Percentiles rank a stretch among this genome's conserved stretches.
phyloP scores from a whole-genome alignment of 1,284 basidiomycete genomes.

The Kalmanozyma brasiliensis region DNA sequence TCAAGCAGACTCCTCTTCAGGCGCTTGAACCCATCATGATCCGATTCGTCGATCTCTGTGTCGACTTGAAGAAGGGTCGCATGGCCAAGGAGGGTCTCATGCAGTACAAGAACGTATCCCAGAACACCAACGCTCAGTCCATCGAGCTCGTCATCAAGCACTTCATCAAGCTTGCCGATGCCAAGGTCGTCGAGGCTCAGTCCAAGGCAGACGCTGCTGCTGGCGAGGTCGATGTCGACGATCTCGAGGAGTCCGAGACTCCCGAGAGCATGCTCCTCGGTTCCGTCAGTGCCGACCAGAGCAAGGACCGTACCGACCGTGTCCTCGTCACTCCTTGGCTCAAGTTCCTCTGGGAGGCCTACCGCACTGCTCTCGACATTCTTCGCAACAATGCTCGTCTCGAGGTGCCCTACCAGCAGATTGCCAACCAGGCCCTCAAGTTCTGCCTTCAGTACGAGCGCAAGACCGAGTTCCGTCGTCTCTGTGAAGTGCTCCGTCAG shows the following conservation, averaged over 20 bases:
- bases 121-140: conserved; percentile 88
- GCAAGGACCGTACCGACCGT: conserved; percentile 92
- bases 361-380: conserved; percentile 94
- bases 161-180: conserved; percentile 87
- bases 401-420: conserved; percentile 95
- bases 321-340: conserved; percentile 96
- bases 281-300: conserved; percentile 89
- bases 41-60: conserved; percentile 89
- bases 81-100: conserved; percentile 90
- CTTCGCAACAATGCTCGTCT: conserved; percentile 95
- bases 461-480: conserved; percentile 95
- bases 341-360: conserved; percentile 98
- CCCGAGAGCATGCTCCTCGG: conserved; percentile 89
- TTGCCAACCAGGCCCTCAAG: conserved; percentile 95
- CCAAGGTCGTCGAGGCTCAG: conserved; percentile 72
- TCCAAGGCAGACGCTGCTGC: conserved; percentile 66
- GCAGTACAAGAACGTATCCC: conserved; percentile 80
- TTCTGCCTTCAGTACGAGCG: conserved; percentile 94
- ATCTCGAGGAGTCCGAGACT: conserved; percentile 77
- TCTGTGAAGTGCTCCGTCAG: conserved; percentile 95
- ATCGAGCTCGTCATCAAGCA: conserved; percentile 92
- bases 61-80: conserved; percentile 91
- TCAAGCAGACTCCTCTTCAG: conserved; percentile 87
- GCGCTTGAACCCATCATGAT: conserved; percentile 96
- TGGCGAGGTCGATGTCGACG: conserved; percentile 69